A percentile compares a stretch with the other conserved stretches of the same genome.
phyloP scores from a whole-genome alignment of 306 rosid species.

The Fagus sylvatica region DNA sequence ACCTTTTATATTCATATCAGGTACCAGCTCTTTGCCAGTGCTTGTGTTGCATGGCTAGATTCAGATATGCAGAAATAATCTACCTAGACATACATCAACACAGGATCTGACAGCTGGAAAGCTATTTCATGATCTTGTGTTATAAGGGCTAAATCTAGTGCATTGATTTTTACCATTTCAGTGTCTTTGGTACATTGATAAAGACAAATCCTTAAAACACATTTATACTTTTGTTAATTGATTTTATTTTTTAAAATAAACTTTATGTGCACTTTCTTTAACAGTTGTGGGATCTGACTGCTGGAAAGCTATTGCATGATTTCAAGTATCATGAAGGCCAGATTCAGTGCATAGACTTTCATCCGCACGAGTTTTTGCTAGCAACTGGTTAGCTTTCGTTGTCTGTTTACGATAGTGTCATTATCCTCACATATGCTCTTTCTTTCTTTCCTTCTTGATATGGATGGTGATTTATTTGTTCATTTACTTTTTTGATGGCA shows the following conservation, averaged over 20 bases:
- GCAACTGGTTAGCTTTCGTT: conserved; percentile 79
- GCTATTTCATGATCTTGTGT: neutral
- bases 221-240: conserved; percentile 8
- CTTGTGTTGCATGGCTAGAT: neutral
- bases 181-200: neutral
- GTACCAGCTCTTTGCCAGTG: neutral
- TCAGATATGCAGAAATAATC: neutral
- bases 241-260: neutral
- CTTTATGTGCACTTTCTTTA: conserved; percentile 24
- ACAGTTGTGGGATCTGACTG: conserved; percentile 99
- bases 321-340: conserved; percentile 96
- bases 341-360: conserved; percentile 95
- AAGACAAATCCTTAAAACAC: neutral
- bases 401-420: conserved; percentile 9
- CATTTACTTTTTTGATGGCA: neutral
- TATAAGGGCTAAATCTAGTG: neutral
- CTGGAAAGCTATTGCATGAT: conserved; percentile 94
- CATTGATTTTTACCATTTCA: neutral
- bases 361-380: conserved; percentile 92
- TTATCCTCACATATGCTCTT: neutral
- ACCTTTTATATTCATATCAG: neutral
- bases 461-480: neutral
- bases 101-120: neutral
- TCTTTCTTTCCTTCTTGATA: neutral
- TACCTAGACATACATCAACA: neutral